Base-by-base conservation (phyloP, 257 asterid species). In the Solanum peruvianum region DNA sequence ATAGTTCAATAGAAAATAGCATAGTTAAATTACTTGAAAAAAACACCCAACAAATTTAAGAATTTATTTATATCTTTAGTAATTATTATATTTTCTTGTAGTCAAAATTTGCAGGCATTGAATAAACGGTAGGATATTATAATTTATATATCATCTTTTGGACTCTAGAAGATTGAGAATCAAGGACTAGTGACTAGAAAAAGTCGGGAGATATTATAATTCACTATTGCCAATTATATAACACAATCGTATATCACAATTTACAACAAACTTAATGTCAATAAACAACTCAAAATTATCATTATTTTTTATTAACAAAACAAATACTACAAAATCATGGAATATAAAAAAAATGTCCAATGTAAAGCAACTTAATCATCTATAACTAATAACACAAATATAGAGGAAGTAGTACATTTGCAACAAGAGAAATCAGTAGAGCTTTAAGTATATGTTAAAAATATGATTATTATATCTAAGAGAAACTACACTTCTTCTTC, bases 181-280 rank as follows among this genome's bases (percentile, higher is more conserved):
- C 9, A 29, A 29, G 1, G 1, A 6, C 0, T 0, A 15, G 3
- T 2, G 0, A 6, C 1, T 0, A 15, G 3, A 29, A 67, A 14
- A 13, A 29, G 1, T 69, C 11, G 14, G 6, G 5, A 10, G 3
- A 11, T 25, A 27, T 64, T 66, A 3, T 23, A 37, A 37, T 5
- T 25, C 18, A 64, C 3, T 21, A 9, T 60, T 23, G 29, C 5
- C 21, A 49, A 49, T 21, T 9, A 21, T 23, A 60, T 23, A 39
- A 39, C 3, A 3, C 3, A 33, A 9, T 60, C 15, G 0, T 9
- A 42, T n/a, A 60, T 47, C 20, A 14, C 15, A 11, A 5, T 2
- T 11, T 7, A 11, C 9, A 64, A 25, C 7, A 5, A 66, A 13
- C 37, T 66, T 13, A 6, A 27, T 27, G 6, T 27, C 0, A 66